Base-by-base conservation (phyloP, 164 flowering plant genomes). In the Nymphaea thermarum region DNA sequence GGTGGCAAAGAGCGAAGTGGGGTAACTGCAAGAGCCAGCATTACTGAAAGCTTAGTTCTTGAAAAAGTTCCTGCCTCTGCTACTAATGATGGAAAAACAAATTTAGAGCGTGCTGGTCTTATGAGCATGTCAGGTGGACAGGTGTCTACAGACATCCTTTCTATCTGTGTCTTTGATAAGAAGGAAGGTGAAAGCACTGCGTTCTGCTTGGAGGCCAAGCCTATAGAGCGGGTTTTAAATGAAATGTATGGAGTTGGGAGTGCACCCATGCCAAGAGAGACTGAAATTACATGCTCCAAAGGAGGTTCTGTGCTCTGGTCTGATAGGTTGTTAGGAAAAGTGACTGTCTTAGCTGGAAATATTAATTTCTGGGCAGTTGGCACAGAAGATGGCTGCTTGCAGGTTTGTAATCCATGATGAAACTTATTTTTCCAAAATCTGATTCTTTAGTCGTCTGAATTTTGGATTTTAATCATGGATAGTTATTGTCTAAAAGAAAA, bases 331-430 rank as follows among this genome's bases (percentile, higher is more conserved):
- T 75, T 90, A 25, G 94, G 97, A 36, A 87, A 84, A 76, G 93
- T 86, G 63, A 83, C 96, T 60, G 96, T 87, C 68, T 84, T 95
- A 79, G 96, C 99, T 71, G 99, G 99, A 73, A 95, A 95, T 83
- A 81, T 85, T 44, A 95, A 95, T 74, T 92, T 92, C 67, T 95
- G 99, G 98, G 99, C 95, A 61, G 89, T 90, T 71, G 98, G 99
- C 25, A 90, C 91, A 80, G 96, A 92, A 77, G 97, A 95, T 82
- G 98, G 99, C 44, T 84, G 85, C 72, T 73, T 92, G 41, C 99
- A 92, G 97, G 99, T 92, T 25, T 25, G 36, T 25, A 25, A 25
- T 25, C 36, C 36, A 47, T 47, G 11, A 47, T 47, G 55, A 47
- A 7, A 47, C 12, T 47, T 4, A 6, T 7, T 14, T 2, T 47